A percentile compares a stretch with the other conserved stretches of the same genome.
Conservation (phyloP, 2,329 filamentous ascomycete species). For the Trichoderma afroharzianum region DNA sequence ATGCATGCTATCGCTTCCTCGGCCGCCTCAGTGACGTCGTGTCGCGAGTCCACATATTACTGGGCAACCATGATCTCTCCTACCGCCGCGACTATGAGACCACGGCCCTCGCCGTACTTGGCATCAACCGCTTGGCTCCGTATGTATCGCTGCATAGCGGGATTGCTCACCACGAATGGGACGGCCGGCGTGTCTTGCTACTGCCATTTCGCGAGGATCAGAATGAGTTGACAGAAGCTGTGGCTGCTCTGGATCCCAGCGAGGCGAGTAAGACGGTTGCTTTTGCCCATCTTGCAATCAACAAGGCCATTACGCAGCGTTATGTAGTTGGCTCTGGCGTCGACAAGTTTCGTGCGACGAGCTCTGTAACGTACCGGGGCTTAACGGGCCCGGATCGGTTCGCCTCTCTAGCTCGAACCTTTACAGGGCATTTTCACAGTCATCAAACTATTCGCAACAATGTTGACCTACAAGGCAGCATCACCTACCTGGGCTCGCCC, state of each 20-base stretch:
- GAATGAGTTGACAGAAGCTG: slow-evolving; percentile 18
- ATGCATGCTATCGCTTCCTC: slow-evolving; percentile 22
- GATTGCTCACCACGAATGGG: slow-evolving; percentile 20
- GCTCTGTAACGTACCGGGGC: slow-evolving; percentile 17
- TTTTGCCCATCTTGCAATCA: slow-evolving; percentile 25
- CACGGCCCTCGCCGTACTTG: slow-evolving; percentile 22
- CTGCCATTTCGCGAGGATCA: slow-evolving; percentile 25
- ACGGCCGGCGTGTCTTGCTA: slow-evolving; percentile 21
- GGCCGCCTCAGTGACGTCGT: slow-evolving; percentile 19
- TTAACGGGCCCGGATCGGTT: slow-evolving; percentile 21
- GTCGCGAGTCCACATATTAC: slow-evolving; percentile 22
- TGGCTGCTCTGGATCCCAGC: slow-evolving; percentile 10
- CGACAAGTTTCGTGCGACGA: neutral
- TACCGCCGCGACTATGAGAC: slow-evolving; percentile 26
- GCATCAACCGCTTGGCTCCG: slow-evolving; percentile 20
- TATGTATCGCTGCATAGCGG: slow-evolving; percentile 21
- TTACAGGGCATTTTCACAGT: slow-evolving; percentile 24
- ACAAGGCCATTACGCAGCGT: slow-evolving; percentile 24
- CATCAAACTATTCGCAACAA: slow-evolving; percentile 22
- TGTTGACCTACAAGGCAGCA: slow-evolving; percentile 16
- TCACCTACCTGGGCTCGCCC: slow-evolving; percentile 24
- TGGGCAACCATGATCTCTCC: slow-evolving; percentile 26
- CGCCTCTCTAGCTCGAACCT: slow-evolving; percentile 23
- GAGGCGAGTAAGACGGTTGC: slow-evolving; percentile 22
- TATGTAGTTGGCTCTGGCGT: neutral